phyloP scores from a whole-genome alignment of 78 protist genomes.

The Cavenderia fasciculata region DNA sequence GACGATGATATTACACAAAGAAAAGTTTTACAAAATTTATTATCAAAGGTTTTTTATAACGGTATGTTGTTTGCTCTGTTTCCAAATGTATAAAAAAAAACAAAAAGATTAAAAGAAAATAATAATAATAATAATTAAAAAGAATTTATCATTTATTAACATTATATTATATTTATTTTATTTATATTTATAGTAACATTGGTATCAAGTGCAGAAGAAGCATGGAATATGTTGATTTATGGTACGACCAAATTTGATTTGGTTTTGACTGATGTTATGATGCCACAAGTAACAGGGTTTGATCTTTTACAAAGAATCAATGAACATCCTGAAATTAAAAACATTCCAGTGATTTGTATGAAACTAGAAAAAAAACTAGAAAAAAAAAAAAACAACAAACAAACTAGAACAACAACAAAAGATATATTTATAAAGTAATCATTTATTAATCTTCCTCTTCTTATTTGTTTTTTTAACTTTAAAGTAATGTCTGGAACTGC shows the following conservation, averaged over 20 bases:
- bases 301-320: conserved; percentile 54
- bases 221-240: conserved; percentile 42
- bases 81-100: background rate
- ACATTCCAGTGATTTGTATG: conserved; percentile 71
- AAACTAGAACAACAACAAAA: too few relatives aligned
- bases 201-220: conserved; percentile 49
- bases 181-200: conserved; percentile 21
- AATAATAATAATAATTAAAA: background rate
- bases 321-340: conserved; percentile 24
- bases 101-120: background rate
- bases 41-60: conserved; percentile 23
- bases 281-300: conserved; percentile 62
- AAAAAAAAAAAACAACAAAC: too few relatives aligned
- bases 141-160: too few relatives aligned
- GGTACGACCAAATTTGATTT: conserved; percentile 60
- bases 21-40: conserved; percentile 30
- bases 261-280: conserved; percentile 80
- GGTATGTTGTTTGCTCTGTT: background rate
- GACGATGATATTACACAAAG: conserved; percentile 49
- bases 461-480: background rate
- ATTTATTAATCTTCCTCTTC: too few relatives aligned
- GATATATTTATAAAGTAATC: too few relatives aligned
- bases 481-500: conserved; percentile 78
- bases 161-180: too few relatives aligned
- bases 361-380: background rate